Base-by-base conservation (phyloP, 2,329 filamentous ascomycete species). In the Epicoccum nigrum region DNA sequence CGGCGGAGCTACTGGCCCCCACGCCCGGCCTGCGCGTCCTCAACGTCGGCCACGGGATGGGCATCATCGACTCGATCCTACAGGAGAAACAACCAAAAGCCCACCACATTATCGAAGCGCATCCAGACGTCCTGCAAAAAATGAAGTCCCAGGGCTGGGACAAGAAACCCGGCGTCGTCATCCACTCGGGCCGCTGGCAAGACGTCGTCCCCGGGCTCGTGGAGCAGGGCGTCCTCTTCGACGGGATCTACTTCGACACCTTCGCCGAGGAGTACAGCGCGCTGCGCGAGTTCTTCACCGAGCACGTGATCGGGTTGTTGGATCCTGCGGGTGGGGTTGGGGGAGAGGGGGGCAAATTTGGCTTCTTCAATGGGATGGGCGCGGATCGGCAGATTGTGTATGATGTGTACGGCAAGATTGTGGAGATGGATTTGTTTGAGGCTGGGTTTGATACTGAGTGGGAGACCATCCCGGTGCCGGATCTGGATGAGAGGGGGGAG, bases 191-290 rank as follows among this genome's bases (percentile, higher is more conserved):
- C 20, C 69, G 72, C 23, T 81, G 78, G 78, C 78, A 81, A 58
- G 77, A 80, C 32, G 65, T 80, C 7, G 66, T 81, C 2, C 77
- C 77, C 1, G 69, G 68, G 28, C 69, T 81, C 0, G 67, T 78
- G 3, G 74, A 75, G 51, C 66, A 77, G 50, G 76, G 73, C 31
- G 68, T 67, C 16, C 52, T 71, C 7, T 77, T 80, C 45, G 77
- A 81, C 54, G 78, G 73, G 9, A 79, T 99, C 61, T 99, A 97
- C 78, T 97, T 97, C 68, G 94, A 99, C 70, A 99, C 94, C 0
- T 97, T 97, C 72, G 94, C 92, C 6, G 94, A 99, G 76, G 90
- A 94, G 58, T 99, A 97, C 74, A 79, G 81, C 2, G 89, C 93
- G 70, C 84, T 97, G 21, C 87, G 88, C 38, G 81, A 86, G 53